Base-by-base conservation (phyloP, 805 yeast species). In the Blastobotrys mokoenaii region DNA sequence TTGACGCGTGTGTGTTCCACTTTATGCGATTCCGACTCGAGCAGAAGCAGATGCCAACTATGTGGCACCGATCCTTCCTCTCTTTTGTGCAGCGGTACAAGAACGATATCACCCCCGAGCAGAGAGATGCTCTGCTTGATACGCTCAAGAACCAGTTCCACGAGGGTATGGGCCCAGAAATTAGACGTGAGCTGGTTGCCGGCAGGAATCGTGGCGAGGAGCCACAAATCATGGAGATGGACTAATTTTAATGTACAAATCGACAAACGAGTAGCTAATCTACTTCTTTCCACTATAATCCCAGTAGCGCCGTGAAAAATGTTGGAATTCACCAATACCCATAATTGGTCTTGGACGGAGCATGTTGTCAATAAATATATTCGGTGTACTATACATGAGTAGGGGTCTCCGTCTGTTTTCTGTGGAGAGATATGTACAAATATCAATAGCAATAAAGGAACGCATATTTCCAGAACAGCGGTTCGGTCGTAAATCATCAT, bases 91-190 rank as follows among this genome's bases (percentile, higher is more conserved):
- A 89, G 68, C 76, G 96, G 52, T 93, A 93, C 63, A 93, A 90
- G 65, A 90, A 93, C 61, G 98, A 93, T 71, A 86, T 93, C 48
- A 93, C 98, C n/a, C 96, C 87, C 57, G 99, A 93, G 62, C 99
- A 93, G 71, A 77, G 96, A 62, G 98, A 93, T 57, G 87, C 90
- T 65, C 69, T 93, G 49, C 68, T 93, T 61, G 97, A 90, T 57
- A 89, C 95, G 3, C 77, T 88, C 15, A 82, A 95, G 67, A 89
- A 82, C 61, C 83, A 96, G 66, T 82, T 81, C 42, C 99, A 93
- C 61, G 83, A 72, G 49, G 84, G 81, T 22, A 84, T 93, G 48
- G 89, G 96, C 2, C 95, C 95, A 2, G 98, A 90, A 63, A 87
- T 90, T 44, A 78, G 97, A 68, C 79, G 97, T 58, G 98, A 93